Base-by-base conservation (phyloP, 2,329 filamentous ascomycete species). In the Pyricularia pennisetigena region DNA sequence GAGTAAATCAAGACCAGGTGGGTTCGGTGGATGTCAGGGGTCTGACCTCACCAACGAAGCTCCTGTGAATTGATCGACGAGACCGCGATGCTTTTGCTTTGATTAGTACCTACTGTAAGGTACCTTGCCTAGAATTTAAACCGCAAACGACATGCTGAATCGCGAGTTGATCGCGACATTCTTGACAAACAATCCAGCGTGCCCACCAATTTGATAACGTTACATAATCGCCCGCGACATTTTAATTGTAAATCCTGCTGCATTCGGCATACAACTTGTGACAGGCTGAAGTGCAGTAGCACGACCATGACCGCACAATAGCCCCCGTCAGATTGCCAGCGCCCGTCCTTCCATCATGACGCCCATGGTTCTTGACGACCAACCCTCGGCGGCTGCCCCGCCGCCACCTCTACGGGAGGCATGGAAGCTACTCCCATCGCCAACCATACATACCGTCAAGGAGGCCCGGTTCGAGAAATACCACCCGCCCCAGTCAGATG, bases 381-480 rank as follows among this genome's bases (percentile, higher is more conserved):
- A 24, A 10, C 10, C 29, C 63, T 35, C 35, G 63, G 63, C 63
- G 20, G 63, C 30, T 16, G 54, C 65, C 28, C 49, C 64, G 75
- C 75, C 70, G 73, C 76, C 70, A 74, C 75, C 76, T 74, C 68
- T 73, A 76, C 75, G 75, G 76, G 78, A 78, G 72, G 76, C 78
- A 68, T 73, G 79, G 79, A 75, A 80, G 78, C 75, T 80, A 75
- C 69, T 85, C 71, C 82, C 86, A 68, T 79, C 86, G 49, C 79
- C 86, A 70, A 82, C 82, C 61, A 82, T 90, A 67, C 87, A 86
- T 71, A 81, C 82, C n/a, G 84, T 88, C 69, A 85, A 85, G 74
- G 88, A 90, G 75, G 83, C 82, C 69, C 83, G 81, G 71, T 89
- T 89, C 74, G 86, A 88, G 70, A 83, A 83, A 70, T 83, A 79